These are phyloP conservation scores for Apium graveolens DNA, from an alignment of 129 eudicot genomes.

Conservation along the genomic window DNA sequence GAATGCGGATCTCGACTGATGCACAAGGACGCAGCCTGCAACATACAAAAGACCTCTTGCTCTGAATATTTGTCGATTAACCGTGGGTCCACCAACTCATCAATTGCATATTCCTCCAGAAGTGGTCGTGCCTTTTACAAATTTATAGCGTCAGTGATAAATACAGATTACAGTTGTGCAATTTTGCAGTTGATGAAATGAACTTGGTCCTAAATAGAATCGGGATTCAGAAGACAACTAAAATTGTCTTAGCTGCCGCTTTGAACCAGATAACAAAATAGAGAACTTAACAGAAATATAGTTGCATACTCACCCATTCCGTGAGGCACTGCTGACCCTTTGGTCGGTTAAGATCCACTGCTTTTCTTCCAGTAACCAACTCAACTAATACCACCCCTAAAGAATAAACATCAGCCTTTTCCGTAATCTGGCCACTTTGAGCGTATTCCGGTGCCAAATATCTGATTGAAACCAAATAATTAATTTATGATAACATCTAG, in stretches of 20 bases:
- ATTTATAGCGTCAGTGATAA: background rate
- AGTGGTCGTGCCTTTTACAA: conserved; percentile 81
- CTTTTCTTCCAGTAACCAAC: conserved; percentile 86
- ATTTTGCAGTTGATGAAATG: background rate
- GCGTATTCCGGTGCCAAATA: conserved; percentile 92
- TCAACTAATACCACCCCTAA: conserved; percentile 86
- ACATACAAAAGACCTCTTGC: conserved; percentile 74
- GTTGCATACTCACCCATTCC: conserved; percentile 54
- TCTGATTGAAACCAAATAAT: conserved; percentile 30
- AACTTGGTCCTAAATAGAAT: background rate
- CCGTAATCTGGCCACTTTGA: conserved; percentile 89
- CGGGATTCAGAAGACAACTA: background rate
- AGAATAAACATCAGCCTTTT: conserved; percentile 87
- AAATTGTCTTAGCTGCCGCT: background rate
- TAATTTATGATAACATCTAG: background rate
- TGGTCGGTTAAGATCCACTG: conserved; percentile 84
- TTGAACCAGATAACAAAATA: background rate
- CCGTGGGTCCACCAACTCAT: conserved; percentile 78
- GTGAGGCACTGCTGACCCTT: conserved; percentile 93
- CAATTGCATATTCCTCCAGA: conserved; percentile 68
- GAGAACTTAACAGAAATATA: background rate
- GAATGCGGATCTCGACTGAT: conserved; percentile 84
- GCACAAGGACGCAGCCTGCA: conserved; percentile 93
- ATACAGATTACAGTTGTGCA: background rate
- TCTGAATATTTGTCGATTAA: conserved; percentile 56